A percentile compares a stretch with the other conserved stretches of the same genome.
Conservation (phyloP, 2,329 filamentous ascomycete genomes). For the Leptosphaerulina australis region DNA sequence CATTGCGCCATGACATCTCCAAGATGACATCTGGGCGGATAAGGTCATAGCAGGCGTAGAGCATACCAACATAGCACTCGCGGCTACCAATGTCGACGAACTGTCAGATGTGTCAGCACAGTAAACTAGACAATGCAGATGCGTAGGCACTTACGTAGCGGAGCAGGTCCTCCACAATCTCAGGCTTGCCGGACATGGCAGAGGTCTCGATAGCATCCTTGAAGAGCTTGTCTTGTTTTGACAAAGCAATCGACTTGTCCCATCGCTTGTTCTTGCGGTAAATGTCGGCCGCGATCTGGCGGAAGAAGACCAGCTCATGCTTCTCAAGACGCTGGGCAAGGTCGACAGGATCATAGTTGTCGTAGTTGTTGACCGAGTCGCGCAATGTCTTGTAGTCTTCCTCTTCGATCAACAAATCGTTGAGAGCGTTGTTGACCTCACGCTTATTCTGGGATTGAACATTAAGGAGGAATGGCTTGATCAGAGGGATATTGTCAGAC, state of each 20-base stretch:
- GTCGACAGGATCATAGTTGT: slow-evolving; percentile 97
- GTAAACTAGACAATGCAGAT: not conserved
- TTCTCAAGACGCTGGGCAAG: slow-evolving; percentile 92
- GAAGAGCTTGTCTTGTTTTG: slow-evolving; percentile 99
- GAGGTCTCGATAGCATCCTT: slow-evolving; percentile 99
- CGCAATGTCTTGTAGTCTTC: slow-evolving; percentile 99
- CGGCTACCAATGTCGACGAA: slow-evolving; percentile 99
- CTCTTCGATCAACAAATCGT: slow-evolving; percentile 96
- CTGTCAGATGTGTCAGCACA: slow-evolving; percentile 60
- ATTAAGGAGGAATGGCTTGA: slow-evolving; percentile 97
- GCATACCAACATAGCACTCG: slow-evolving; percentile 99
- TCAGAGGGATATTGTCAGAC: slow-evolving; percentile 95
- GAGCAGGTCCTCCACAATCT: slow-evolving; percentile 93
- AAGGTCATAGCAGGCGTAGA: slow-evolving; percentile 97
- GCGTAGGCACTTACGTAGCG: slow-evolving; percentile 81
- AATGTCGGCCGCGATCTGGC: slow-evolving; percentile 96
- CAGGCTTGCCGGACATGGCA: slow-evolving; percentile 85
- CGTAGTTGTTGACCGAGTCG: slow-evolving; percentile 97
- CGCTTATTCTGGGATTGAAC: slow-evolving; percentile 98
- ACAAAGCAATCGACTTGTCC: slow-evolving; percentile 97
- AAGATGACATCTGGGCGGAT: slow-evolving; percentile 91
- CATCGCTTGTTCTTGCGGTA: slow-evolving; percentile 99
- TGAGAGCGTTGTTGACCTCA: slow-evolving; percentile 96
- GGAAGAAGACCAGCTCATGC: slow-evolving; percentile 98
- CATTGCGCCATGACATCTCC: slow-evolving; percentile 96